phyloP scores from a whole-genome alignment of 2,329 filamentous ascomycete genomes.

The Colletotrichum chrysophilum region DNA sequence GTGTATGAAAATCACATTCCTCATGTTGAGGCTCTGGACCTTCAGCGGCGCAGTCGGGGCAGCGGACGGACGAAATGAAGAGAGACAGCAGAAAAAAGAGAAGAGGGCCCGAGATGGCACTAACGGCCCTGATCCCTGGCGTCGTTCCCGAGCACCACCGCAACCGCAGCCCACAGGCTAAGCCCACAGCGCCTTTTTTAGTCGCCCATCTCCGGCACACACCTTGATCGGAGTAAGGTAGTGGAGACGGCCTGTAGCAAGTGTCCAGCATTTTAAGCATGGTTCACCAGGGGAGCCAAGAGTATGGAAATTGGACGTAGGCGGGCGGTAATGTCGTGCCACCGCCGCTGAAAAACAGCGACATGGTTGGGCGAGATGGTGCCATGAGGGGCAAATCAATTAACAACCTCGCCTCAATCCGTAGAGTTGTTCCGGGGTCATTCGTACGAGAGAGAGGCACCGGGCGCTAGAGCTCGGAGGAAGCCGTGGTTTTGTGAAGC shows the following conservation, averaged over 20 bases:
- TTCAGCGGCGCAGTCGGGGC: neutral
- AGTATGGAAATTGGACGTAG: conserved; percentile 8
- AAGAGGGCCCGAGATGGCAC: neutral
- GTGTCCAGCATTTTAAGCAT: neutral
- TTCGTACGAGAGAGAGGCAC: neutral
- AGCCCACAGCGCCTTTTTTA: neutral
- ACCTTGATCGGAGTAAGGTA: conserved; percentile 7
- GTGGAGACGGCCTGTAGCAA: neutral
- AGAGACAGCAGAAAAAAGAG: neutral
- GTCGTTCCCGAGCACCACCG: conserved; percentile 1
- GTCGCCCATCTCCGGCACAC: conserved; percentile 6
- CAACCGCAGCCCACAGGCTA: neutral
- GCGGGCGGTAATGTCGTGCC: conserved; percentile 1
- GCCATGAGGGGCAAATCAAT: neutral
- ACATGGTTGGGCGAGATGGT: neutral
- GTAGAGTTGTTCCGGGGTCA: neutral
- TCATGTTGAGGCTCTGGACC: neutral
- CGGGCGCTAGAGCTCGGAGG: neutral
- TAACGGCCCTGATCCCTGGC: conserved; percentile 2
- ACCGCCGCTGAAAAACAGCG: neutral
- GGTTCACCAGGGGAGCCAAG: conserved; percentile 5
- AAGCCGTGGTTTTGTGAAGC: neutral
- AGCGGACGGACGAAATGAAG: neutral
- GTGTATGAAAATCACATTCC: neutral
- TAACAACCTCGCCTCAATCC: neutral